These are phyloP conservation scores for Neofusicoccum sp. DNA, from an alignment of 2,329 filamentous ascomycete genomes.

Conservation along the genomic window DNA sequence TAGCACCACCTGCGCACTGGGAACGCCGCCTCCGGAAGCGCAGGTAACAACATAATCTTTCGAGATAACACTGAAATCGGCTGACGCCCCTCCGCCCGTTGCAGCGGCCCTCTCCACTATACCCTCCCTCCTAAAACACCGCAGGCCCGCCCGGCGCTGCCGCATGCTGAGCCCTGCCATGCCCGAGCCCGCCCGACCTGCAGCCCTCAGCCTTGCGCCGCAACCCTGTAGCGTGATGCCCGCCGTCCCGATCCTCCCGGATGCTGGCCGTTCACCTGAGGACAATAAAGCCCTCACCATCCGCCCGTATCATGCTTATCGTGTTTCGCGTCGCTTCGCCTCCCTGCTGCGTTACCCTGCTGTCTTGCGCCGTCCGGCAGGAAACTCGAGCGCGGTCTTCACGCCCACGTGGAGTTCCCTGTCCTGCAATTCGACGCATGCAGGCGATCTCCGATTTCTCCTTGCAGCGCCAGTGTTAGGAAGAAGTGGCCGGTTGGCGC, in stretches of 20 bases:
- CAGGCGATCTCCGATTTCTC: slow-evolving; percentile 13
- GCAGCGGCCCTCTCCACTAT: slow-evolving; percentile 1
- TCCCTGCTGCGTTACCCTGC: not conserved
- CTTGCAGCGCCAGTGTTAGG: not conserved
- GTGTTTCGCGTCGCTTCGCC: not conserved
- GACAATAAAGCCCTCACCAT: slow-evolving; percentile 1
- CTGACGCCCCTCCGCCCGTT: slow-evolving; percentile 9
- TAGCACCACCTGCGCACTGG: slow-evolving; percentile 11
- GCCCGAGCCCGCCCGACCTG: not conserved
- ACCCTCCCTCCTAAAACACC: slow-evolving; percentile 1
- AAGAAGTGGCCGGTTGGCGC: slow-evolving; percentile 8
- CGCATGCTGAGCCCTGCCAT: slow-evolving; percentile 2
- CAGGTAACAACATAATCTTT: slow-evolving; percentile 9
- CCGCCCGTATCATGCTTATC: slow-evolving; percentile 6
- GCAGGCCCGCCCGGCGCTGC: not conserved
- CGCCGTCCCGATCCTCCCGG: not conserved
- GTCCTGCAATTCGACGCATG: not conserved
- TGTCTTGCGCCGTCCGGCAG: not conserved
- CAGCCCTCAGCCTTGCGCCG: not conserved
- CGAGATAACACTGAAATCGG: slow-evolving; percentile 14
- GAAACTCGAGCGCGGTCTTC: not conserved
- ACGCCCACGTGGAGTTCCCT: not conserved
- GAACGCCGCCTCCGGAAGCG: not conserved
- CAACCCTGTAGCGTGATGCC: slow-evolving; percentile 1
- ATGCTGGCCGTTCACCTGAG: not conserved